Percentiles rank a stretch among this genome's conserved stretches.
phyloP scores from a whole-genome alignment of 1,139 yeast genomes.

The Kurtzmaniella quercitrusa region DNA sequence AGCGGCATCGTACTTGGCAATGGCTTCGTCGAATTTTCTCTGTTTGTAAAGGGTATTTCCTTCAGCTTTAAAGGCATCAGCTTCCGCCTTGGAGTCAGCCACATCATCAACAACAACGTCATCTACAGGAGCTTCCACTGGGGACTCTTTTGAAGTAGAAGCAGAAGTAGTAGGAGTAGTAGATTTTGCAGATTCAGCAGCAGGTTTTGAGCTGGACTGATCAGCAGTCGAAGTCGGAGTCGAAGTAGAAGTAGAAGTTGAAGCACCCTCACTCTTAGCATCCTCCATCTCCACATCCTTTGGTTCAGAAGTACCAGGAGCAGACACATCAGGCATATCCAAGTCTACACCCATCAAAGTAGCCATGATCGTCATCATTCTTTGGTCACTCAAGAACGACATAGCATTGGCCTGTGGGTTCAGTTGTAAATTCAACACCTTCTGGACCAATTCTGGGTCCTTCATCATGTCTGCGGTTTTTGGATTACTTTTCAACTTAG shows the following conservation, averaged over 20 bases:
- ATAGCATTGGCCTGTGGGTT: slow-evolving; percentile 74
- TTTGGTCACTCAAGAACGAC: slow-evolving; percentile 69
- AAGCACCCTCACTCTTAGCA: slow-evolving; percentile 16
- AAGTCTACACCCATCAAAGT: slow-evolving; percentile 80
- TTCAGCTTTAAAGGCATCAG: slow-evolving; percentile 77
- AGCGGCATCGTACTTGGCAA: slow-evolving; percentile 78
- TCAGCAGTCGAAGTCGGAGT: too few relatives aligned
- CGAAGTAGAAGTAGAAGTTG: too few relatives aligned
- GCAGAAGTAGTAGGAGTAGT: slow-evolving; percentile 9
- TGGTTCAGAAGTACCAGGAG: slow-evolving; percentile 10
- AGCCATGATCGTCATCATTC: slow-evolving; percentile 86
- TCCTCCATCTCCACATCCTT: slow-evolving; percentile 8
- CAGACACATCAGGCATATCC: slow-evolving; percentile 38
- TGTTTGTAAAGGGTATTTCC: slow-evolving; percentile 87
- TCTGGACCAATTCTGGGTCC: slow-evolving; percentile 79
- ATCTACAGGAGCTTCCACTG: slow-evolving; percentile 12
- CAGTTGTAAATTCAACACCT: slow-evolving; percentile 58
- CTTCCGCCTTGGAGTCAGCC: slow-evolving; percentile 40
- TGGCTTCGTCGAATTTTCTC: slow-evolving; percentile 90
- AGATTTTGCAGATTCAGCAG: slow-evolving; percentile 22
- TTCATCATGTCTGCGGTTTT: slow-evolving; percentile 83
- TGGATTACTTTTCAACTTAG: slow-evolving; percentile 76
- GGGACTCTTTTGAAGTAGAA: slow-evolving; percentile 18
- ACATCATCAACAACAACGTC: not conserved
- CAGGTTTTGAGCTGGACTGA: not conserved